phyloP scores from a whole-genome alignment of 2,329 filamentous ascomycete species.

The Talaromyces marneffei region DNA sequence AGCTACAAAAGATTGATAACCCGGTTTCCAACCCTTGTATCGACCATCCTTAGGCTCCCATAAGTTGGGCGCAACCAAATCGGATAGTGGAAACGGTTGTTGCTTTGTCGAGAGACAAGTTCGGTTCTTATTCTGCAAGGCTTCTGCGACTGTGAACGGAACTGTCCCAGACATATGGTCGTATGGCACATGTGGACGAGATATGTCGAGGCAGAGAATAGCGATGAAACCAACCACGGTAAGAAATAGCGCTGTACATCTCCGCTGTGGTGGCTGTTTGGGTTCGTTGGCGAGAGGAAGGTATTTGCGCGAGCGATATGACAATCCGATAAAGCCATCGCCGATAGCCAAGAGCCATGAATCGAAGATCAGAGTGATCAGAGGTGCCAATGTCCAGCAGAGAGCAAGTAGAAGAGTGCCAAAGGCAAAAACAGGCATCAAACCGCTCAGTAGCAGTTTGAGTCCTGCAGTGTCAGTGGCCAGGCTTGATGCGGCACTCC shows the following conservation, averaged over 20 bases:
- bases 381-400: conserved; percentile 20
- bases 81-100: conserved; percentile 23
- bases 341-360: conserved; percentile 22
- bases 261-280: not conserved
- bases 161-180: conserved; percentile 27
- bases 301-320: conserved; percentile 16
- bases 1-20: conserved; percentile 14
- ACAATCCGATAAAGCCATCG: conserved; percentile 11
- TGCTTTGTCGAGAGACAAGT: conserved; percentile 6
- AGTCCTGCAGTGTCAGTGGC: conserved; percentile 26
- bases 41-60: conserved; percentile 25
- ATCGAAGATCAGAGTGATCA: conserved; percentile 18
- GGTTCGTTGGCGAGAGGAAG: conserved; percentile 13
- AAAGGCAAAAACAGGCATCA: conserved; percentile 23
- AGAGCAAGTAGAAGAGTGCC: conserved; percentile 18
- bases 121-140: conserved; percentile 14
- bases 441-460: conserved; percentile 27
- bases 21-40: conserved; percentile 29
- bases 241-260: not conserved
- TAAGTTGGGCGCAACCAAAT: conserved; percentile 21
- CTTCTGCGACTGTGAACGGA: conserved; percentile 23
- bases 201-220: conserved; percentile 16
- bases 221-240: not conserved
- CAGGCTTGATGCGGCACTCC: conserved; percentile 26
- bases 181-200: conserved; percentile 26